A percentile compares a stretch with the other conserved stretches of the same genome.
These are phyloP conservation scores for Cudoniella acicularis DNA, from an alignment of 495 filamentous ascomycete species.

Conservation along the genomic window DNA sequence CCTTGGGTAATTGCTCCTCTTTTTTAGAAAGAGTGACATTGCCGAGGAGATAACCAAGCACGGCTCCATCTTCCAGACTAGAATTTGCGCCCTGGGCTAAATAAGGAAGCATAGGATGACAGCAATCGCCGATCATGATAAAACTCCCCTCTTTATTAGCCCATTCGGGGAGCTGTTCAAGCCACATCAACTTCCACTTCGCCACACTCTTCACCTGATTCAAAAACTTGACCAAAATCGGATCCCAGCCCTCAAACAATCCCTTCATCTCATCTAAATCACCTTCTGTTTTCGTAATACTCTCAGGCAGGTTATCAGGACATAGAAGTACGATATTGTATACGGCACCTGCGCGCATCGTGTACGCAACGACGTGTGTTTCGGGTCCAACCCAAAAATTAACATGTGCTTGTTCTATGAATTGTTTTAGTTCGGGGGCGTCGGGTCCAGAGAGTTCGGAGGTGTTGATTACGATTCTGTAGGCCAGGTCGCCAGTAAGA, in stretches of 20 bases:
- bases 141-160: conserved; percentile 36
- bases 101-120: conserved; percentile 67
- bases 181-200: conserved; percentile 51
- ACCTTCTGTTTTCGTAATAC: conserved; percentile 39
- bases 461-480: conserved; percentile 51
- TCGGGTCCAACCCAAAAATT: conserved; percentile 68
- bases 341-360: conserved; percentile 43
- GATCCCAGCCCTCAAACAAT: conserved; percentile 51
- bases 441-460: conserved; percentile 45
- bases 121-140: conserved; percentile 54
- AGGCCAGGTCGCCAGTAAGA: conserved; percentile 59
- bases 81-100: conserved; percentile 59
- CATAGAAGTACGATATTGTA: conserved; percentile 58
- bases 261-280: conserved; percentile 44
- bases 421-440: conserved; percentile 37
- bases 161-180: conserved; percentile 37
- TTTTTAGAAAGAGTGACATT: conserved; percentile 36
- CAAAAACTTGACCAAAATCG: conserved; percentile 44
- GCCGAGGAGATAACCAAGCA: conserved; percentile 46
- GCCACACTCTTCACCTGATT: conserved; percentile 40
- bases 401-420: conserved; percentile 51
- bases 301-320: conserved; percentile 46
- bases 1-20: conserved; percentile 40
- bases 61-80: conserved; percentile 51
- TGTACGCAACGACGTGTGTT: conserved; percentile 55